phyloP scores from a whole-genome alignment of 176 grass and related monocot species.

The Juncus effusus region DNA sequence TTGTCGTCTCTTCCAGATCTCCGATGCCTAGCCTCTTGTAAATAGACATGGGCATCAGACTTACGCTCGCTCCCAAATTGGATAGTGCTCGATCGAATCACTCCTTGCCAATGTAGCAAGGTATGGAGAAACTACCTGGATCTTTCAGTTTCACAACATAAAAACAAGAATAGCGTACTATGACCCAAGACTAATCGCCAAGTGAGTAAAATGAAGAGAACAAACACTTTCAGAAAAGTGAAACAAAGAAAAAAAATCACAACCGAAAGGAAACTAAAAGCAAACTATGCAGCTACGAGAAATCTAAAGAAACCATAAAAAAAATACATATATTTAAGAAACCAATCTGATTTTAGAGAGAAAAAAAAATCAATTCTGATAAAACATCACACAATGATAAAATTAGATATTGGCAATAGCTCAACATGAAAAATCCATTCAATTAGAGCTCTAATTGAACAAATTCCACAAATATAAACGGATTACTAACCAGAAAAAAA shows the following conservation, averaged over 20 bases:
- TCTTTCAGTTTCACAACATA: no score
- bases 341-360: not conserved
- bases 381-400: not conserved
- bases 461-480: conserved; percentile 16
- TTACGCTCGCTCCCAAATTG: no score
- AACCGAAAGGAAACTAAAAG: not conserved
- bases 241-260: not conserved
- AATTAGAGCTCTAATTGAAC: not conserved
- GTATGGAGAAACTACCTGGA: no score
- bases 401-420: not conserved
- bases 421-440: not conserved
- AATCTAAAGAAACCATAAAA: not conserved
- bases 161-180: no score
- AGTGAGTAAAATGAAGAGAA: not conserved
- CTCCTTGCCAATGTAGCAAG: no score
- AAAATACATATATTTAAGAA: no score
- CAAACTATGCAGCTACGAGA: not conserved
- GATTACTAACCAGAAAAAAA: not conserved
- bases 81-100: no score
- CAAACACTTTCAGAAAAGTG: not conserved
- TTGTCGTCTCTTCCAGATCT: no score
- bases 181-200: not conserved
- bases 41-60: no score
- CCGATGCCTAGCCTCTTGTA: no score
- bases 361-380: not conserved